Base-by-base conservation (phyloP, 116 monocot species). In the Phalaenopsis hybrid region DNA sequence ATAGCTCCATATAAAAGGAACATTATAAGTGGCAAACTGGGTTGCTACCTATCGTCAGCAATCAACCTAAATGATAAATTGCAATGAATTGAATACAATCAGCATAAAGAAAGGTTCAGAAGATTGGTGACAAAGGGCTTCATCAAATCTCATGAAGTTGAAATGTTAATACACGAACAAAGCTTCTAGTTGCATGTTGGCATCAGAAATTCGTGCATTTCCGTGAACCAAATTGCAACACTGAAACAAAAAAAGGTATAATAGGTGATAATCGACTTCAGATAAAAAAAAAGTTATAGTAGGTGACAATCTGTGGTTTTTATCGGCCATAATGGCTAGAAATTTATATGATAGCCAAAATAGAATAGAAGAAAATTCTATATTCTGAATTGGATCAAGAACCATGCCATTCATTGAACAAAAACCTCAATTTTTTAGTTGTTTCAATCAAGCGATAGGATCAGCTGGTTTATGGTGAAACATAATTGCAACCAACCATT, bases 41-140 rank as follows among this genome's bases (percentile, higher is more conserved):
- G 55, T 16, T 55, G 16, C 55, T 15, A 16, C 15, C 55, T 55
- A 16, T 55, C 0, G 55, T 13, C 3, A 55, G 15, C 17, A 55
- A 55, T 55, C 55, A 55, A 55, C 55, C 2, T 55, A 16, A 55
- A 16, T 16, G 3, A 55, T 55, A 16, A 55, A 16, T 13, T 13
- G 55, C 16, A 55, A 55, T 55, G 55, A 55, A 17, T 55, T 55
- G 55, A 55, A 55, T 55, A 13, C 55, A 55, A 16, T 55, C 55
- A 16, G 13, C 55, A 55, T 55, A 55, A 55, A 16, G 55, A 16
- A 55, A 55, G 55, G 15, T 4, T 55, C 55, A 41, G 41, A 41
- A 41, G 44, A 59, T 48, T 8, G 45, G 48, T 20, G 8, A 9
- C 74, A 84, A 58, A n/a, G 74, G 44, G 41, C 41, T 84, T 69